Evolutionary conservation across 1,139 yeast genomes (phyloP).

Genomic region (Sugiyamaella neomexicana): DNA sequence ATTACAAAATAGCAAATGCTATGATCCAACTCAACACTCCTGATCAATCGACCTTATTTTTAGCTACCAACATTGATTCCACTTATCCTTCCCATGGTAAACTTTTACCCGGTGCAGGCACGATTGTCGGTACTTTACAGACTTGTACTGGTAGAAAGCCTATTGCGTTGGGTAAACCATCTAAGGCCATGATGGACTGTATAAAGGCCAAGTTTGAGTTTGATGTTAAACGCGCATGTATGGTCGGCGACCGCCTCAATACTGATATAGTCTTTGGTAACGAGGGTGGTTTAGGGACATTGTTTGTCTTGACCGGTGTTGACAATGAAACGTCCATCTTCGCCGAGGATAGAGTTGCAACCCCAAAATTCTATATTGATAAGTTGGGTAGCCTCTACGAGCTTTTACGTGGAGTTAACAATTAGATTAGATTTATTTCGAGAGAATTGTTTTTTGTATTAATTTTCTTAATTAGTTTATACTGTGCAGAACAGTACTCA

Average conservation of each 20-base stretch:
- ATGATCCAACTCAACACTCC: constrained; percentile 75
- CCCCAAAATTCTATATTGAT: constrained; percentile 70
- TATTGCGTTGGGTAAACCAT: constrained; percentile 88
- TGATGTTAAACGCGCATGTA: constrained; percentile 66
- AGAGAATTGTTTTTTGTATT: not conserved
- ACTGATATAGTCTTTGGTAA: constrained; percentile 93
- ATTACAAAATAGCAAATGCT: constrained; percentile 77
- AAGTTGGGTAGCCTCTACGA: constrained; percentile 68
- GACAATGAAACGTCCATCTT: constrained; percentile 66
- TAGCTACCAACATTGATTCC: constrained; percentile 95
- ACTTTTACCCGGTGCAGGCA: constrained; percentile 92
- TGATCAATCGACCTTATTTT: constrained; percentile 55
- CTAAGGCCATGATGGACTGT: constrained; percentile 85
- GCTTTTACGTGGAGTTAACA: not conserved
- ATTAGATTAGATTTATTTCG: not conserved
- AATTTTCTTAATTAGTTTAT: not conserved
- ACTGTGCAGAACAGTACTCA: not conserved
- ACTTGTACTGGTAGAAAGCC: constrained; percentile 75
- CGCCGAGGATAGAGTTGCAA: constrained; percentile 46
- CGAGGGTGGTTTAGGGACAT: constrained; percentile 78
- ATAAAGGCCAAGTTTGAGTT: constrained; percentile 67
- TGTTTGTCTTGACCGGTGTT: constrained; percentile 88
- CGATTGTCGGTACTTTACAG: constrained; percentile 78
- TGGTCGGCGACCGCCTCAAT: constrained; percentile 94
- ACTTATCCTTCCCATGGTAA: constrained; percentile 89